These are phyloP conservation scores for Primulina tabacum DNA, from an alignment of 257 asterid genomes.

Conservation along the genomic window DNA sequence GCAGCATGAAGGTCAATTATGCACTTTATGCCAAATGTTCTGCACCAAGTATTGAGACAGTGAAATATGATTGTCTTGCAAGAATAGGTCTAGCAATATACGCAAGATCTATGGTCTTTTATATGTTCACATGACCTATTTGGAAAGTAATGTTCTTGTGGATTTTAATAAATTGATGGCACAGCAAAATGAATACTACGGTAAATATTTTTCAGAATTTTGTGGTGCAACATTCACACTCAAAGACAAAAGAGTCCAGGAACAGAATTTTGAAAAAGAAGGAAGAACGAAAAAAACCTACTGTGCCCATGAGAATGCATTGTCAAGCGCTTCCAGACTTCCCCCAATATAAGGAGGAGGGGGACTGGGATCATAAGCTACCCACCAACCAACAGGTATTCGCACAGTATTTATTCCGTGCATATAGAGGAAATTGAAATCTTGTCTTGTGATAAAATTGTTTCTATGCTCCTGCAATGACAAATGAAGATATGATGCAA, in stretches of 20 bases:
- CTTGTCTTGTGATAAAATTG: slow-evolving; percentile 62
- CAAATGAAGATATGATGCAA: slow-evolving; percentile 20
- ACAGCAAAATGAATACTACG: neutral
- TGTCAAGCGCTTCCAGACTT: slow-evolving; percentile 69
- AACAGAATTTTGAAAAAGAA: neutral
- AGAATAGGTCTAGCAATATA: neutral
- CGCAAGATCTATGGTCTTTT: neutral
- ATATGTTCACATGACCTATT: neutral
- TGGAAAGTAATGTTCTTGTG: neutral
- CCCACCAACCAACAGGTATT: slow-evolving; percentile 97
- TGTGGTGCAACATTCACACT: slow-evolving; percentile 13
- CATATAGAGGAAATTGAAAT: slow-evolving; percentile 61
- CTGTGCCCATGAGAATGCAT: slow-evolving; percentile 91
- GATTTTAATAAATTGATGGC: neutral
- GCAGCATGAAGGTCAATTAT: slow-evolving; percentile 88
- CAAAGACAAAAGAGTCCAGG: slow-evolving; percentile 1
- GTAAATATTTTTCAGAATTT: no score
- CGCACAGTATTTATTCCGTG: slow-evolving; percentile 77
- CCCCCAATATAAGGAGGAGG: slow-evolving; percentile 78
- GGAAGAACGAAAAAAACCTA: slow-evolving; percentile 31
- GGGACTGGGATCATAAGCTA: slow-evolving; percentile 68
- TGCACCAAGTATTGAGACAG: slow-evolving; percentile 25
- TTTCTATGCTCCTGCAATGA: slow-evolving; percentile 68
- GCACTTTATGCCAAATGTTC: slow-evolving; percentile 65
- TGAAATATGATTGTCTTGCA: neutral